Evolutionary conservation across 2,329 filamentous ascomycete species (phyloP), one percentile per base, ranked within the genome.

Genomic region (Exophiala sp.): DNA sequence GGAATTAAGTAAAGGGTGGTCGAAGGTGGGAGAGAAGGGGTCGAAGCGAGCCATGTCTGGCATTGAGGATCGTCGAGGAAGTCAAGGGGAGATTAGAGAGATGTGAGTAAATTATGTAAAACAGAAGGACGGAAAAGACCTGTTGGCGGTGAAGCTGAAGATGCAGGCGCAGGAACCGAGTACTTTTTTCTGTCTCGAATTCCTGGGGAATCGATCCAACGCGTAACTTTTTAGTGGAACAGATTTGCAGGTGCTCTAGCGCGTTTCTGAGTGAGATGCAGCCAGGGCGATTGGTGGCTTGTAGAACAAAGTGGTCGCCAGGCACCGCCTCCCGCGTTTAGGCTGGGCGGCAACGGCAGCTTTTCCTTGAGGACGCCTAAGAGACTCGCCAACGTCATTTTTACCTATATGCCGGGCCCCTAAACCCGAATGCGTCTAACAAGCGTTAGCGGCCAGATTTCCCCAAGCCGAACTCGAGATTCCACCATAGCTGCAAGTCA

Each of bases 11-110:
- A 64, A 49, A 40, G 61, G 62, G 50, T 62, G 61, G 32, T 62
- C 58, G 42, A 60, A 60, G 8, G 61, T 58, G 24, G 60, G 55
- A 16, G 61, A 60, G 49, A 64, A 64, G 5, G 62, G 60, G 50
- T 63, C 61, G 47, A 59, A 58, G 40, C 59, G 62, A 50, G 62
- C 62, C 62, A 64, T 64, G 57, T 55, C 54, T 55, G 62, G 62
- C 61, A 64, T 64, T 54, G 52, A 51, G 49, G 38, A 34, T 42
- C 36, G 11, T 35, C 12, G 18, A 21, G 16, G 9, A 12, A n/a
- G 14, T 46, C 20, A 10, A 35, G 36, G 10, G n/a, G 49, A 41
- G 21, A 21, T n/a, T 20, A 41, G 39, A 46, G 36, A 47, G 10
- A 38, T 33, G 42, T 33, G 14, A 49, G 42, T 16, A 34, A 16